A percentile compares a stretch with the other conserved stretches of the same genome.
These are phyloP conservation scores for Penicillium sp. DNA, from an alignment of 2,329 filamentous ascomycete species.

Conservation along the genomic window DNA sequence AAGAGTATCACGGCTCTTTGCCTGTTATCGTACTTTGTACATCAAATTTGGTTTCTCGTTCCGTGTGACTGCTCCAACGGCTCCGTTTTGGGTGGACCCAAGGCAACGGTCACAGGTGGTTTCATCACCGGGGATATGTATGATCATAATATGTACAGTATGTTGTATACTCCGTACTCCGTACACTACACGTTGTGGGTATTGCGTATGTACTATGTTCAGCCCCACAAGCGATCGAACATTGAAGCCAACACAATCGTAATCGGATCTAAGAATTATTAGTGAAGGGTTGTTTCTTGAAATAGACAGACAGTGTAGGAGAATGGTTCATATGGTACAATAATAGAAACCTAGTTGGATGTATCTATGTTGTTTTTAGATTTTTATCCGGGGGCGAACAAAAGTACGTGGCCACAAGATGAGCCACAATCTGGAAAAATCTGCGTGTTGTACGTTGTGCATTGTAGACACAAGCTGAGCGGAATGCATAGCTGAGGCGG, in stretches of 20 bases:
- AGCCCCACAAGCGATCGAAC: conserved; percentile 1
- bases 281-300: not conserved
- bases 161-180: no score
- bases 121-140: not conserved
- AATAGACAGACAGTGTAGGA: not conserved
- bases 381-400: not conserved
- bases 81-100: not conserved
- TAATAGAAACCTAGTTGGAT: not conserved
- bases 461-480: conserved; percentile 1
- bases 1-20: not conserved
- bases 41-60: not conserved
- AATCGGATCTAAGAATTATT: not conserved
- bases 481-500: not conserved
- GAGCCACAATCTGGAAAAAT: conserved; percentile 2
- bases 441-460: not conserved
- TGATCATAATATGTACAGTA: not conserved
- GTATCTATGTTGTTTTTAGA: not conserved
- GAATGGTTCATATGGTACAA: not conserved
- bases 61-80: conserved; percentile 2
- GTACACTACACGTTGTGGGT: not conserved
- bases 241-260: not conserved
- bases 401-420: conserved; percentile 7
- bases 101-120: not conserved
- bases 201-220: not conserved
- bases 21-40: not conserved